These are phyloP conservation scores for Ustilago bromivora DNA, from an alignment of 1,284 basidiomycete genomes.

Conservation along the genomic window DNA sequence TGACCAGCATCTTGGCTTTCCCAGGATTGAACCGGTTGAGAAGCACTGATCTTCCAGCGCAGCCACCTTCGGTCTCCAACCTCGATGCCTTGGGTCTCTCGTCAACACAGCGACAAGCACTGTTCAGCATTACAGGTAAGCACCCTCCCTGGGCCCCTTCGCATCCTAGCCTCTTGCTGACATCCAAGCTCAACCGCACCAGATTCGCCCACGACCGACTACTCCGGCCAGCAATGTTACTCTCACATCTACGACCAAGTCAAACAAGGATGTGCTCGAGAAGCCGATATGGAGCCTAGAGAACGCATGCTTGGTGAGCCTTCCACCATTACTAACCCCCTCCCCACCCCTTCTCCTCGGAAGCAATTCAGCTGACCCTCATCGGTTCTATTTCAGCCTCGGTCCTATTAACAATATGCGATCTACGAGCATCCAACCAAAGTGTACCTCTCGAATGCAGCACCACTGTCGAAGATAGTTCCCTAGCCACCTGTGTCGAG, in stretches of 20 bases:
- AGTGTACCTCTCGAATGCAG: conserved; percentile 36
- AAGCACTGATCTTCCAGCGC: not conserved
- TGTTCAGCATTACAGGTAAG: conserved; percentile 24
- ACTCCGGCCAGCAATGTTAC: conserved; percentile 19
- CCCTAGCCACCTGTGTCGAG: conserved; percentile 28
- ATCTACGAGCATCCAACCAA: conserved; percentile 30
- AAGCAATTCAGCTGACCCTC: not conserved
- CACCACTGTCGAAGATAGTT: not conserved
- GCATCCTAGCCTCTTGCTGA: not conserved
- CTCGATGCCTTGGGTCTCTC: conserved; percentile 3
- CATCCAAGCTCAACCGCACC: not conserved
- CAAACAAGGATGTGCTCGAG: conserved; percentile 15
- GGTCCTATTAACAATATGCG: conserved; percentile 36
- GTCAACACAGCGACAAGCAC: conserved; percentile 3
- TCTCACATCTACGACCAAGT: conserved; percentile 33
- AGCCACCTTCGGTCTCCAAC: not conserved
- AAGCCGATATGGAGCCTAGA: conserved; percentile 18
- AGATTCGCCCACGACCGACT: not conserved
- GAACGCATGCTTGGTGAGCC: conserved; percentile 36
- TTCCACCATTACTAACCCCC: not conserved
- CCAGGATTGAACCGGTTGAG: not conserved
- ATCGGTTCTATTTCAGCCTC: conserved; percentile 7
- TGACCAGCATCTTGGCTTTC: not conserved
- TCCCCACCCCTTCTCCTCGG: not conserved
- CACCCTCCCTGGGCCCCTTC: too few relatives aligned